These are phyloP conservation scores for Aspergillus fructus DNA, from an alignment of 2,329 filamentous ascomycete species.

Conservation along the genomic window DNA sequence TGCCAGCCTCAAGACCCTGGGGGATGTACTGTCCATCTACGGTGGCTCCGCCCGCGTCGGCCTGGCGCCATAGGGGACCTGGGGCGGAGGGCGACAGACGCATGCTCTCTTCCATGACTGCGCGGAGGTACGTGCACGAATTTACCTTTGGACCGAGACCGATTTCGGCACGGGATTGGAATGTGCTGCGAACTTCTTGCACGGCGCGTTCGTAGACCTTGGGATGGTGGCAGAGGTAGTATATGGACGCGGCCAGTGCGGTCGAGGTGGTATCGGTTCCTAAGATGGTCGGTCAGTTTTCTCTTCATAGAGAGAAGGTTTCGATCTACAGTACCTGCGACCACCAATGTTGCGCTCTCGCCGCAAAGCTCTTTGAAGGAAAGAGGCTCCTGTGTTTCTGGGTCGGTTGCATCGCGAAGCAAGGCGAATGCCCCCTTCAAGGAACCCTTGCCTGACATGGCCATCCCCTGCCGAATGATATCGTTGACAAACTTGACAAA, in stretches of 20 bases:
- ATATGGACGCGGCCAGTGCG: slow-evolving; percentile 1
- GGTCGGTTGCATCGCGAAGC: not conserved
- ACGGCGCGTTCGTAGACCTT: not conserved
- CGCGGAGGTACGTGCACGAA: slow-evolving; percentile 40
- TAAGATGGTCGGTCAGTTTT: not conserved
- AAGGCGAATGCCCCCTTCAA: not conserved
- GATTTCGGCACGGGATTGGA: not conserved
- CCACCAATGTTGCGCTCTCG: slow-evolving; percentile 2
- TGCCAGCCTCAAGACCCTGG: slow-evolving; percentile 11
- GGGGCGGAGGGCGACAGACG: slow-evolving; percentile 31
- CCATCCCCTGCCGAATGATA: not conserved
- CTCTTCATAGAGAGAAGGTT: no score
- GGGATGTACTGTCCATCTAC: slow-evolving; percentile 13
- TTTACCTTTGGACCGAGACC: slow-evolving; percentile 22
- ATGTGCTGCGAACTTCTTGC: slow-evolving; percentile 1
- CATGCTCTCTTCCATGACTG: slow-evolving; percentile 40
- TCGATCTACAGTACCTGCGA: not conserved
- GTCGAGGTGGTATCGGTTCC: slow-evolving; percentile 7
- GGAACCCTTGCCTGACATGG: not conserved
- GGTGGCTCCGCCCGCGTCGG: slow-evolving; percentile 24
- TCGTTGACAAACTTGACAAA: not conserved
- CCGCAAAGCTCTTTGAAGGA: not conserved
- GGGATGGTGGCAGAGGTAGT: slow-evolving; percentile 2
- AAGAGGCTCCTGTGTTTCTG: not conserved
- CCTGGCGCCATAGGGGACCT: slow-evolving; percentile 26